A percentile compares a stretch with the other conserved stretches of the same genome.
Evolutionary conservation across 2,329 filamentous ascomycete species (phyloP).

Genomic region (Cladosporium cucumerinum): DNA sequence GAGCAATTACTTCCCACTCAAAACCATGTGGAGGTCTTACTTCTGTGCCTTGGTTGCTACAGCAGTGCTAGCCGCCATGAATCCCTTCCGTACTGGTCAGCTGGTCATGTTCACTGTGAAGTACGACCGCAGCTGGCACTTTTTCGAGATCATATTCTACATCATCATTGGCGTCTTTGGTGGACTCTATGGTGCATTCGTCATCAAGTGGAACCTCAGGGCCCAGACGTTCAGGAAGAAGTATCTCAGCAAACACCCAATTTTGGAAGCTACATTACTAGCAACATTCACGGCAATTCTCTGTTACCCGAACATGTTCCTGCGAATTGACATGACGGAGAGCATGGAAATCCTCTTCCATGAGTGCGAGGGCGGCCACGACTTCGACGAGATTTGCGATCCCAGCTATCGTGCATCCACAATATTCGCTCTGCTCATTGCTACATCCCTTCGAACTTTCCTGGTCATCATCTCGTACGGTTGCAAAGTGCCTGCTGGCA

Average conservation of each 20-base stretch:
- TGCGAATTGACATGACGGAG: slow-evolving; percentile 97
- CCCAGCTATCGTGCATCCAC: slow-evolving; percentile 62
- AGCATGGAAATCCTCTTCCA: slow-evolving; percentile 98
- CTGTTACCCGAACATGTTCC: slow-evolving; percentile 95
- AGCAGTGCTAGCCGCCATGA: slow-evolving; percentile 89
- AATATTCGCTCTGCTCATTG: slow-evolving; percentile 71
- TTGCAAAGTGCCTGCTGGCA: slow-evolving; percentile 95
- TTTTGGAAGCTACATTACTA: slow-evolving; percentile 80
- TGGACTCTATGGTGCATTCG: slow-evolving; percentile 90
- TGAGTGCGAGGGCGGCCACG: slow-evolving; percentile 84
- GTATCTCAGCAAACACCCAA: slow-evolving; percentile 77
- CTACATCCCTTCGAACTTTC: slow-evolving; percentile 75
- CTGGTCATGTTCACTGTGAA: slow-evolving; percentile 98
- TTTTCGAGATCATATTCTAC: slow-evolving; percentile 93
- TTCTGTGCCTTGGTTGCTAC: slow-evolving; percentile 96
- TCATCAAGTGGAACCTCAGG: slow-evolving; percentile 95
- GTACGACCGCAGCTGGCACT: slow-evolving; percentile 96
- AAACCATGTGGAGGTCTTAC: slow-evolving; percentile 97
- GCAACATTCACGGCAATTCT: slow-evolving; percentile 81
- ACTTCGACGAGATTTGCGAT: slow-evolving; percentile 88
- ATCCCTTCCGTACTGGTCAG: slow-evolving; percentile 93
- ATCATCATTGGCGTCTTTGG: slow-evolving; percentile 88
- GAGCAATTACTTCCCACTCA: slow-evolving; percentile 92
- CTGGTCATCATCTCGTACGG: slow-evolving; percentile 95
- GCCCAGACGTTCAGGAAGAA: slow-evolving; percentile 92